Conservation (phyloP, 805 yeast species). For the Kodamaea hsintzibuensis region DNA sequence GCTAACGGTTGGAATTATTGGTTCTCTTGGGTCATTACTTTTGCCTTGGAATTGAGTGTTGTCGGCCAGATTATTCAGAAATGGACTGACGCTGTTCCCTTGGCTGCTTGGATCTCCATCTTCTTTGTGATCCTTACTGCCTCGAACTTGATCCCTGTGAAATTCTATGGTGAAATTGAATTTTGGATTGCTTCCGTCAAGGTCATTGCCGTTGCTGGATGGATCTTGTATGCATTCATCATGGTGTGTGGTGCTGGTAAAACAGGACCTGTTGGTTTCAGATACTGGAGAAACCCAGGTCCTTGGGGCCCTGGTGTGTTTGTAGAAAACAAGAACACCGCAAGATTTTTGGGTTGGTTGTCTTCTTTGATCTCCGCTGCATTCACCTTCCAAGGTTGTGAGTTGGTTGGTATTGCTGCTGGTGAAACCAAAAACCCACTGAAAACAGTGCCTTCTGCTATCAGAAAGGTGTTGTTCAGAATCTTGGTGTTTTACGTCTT, state of each 20-base stretch:
- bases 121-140: conserved; percentile 58
- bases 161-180: conserved; percentile 71
- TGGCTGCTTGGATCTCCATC: conserved; percentile 71
- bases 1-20: conserved; percentile 74
- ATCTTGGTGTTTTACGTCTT: conserved; percentile 65
- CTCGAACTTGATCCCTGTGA: conserved; percentile 66
- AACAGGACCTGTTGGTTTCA: conserved; percentile 72
- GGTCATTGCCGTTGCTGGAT: conserved; percentile 70
- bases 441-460: conserved; percentile 70
- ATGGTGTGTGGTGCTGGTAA: conserved; percentile 77
- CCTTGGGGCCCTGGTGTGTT: conserved; percentile 74
- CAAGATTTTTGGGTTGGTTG: conserved; percentile 68
- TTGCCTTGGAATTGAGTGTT: conserved; percentile 71
- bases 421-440: conserved; percentile 74
- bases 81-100: conserved; percentile 71
- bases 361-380: conserved; percentile 70
- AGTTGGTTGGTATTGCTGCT: conserved; percentile 71
- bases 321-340: conserved; percentile 50
- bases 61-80: conserved; percentile 64
- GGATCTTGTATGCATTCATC: conserved; percentile 61
- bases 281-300: conserved; percentile 81
- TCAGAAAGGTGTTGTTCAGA: conserved; percentile 66
- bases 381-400: conserved; percentile 82
- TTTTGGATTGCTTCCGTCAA: conserved; percentile 72
- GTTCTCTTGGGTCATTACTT: conserved; percentile 78